phyloP scores from a whole-genome alignment of 2,329 filamentous ascomycete species.

The Aspergillus pseudonomiae region DNA sequence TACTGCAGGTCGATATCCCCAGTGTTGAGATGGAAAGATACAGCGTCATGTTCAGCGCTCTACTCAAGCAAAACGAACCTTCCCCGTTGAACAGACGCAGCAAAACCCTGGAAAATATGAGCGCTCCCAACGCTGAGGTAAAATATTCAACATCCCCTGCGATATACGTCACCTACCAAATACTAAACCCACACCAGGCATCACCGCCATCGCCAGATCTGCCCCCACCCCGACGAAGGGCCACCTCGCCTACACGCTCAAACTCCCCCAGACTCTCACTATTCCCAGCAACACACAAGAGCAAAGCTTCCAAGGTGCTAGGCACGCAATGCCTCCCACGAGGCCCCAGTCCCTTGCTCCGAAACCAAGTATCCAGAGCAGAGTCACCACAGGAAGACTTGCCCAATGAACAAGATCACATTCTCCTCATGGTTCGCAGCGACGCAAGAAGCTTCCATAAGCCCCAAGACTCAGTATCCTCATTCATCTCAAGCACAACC shows the following conservation, averaged over 20 bases:
- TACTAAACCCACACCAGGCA: slow-evolving; percentile 12
- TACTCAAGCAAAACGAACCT: slow-evolving; percentile 58
- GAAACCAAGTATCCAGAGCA: slow-evolving; percentile 24
- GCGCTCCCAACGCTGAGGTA: slow-evolving; percentile 53
- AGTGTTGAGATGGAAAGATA: slow-evolving; percentile 82
- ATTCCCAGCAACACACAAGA: slow-evolving; percentile 39
- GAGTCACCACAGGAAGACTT: slow-evolving; percentile 18
- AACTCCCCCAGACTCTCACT: slow-evolving; percentile 42
- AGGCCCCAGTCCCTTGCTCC: slow-evolving; percentile 29
- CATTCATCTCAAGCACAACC: slow-evolving; percentile 21
- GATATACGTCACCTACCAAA: background rate
- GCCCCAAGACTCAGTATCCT: slow-evolving; percentile 22
- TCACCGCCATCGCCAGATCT: slow-evolving; percentile 16
- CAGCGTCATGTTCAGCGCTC: slow-evolving; percentile 85
- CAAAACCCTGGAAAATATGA: slow-evolving; percentile 52
- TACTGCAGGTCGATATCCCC: slow-evolving; percentile 80
- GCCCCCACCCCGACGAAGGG: slow-evolving; percentile 33
- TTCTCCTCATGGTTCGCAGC: slow-evolving; percentile 14
- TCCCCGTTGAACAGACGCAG: slow-evolving; percentile 41
- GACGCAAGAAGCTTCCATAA: slow-evolving; percentile 13
- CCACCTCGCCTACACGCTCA: slow-evolving; percentile 40
- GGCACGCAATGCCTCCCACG: slow-evolving; percentile 36
- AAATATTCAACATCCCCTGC: slow-evolving; percentile 19
- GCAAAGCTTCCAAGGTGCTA: slow-evolving; percentile 34
- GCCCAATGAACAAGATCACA: slow-evolving; percentile 17